These are phyloP conservation scores for Zanthoxylum bungeanum DNA, from an alignment of 345 rosid genomes.

Conservation along the genomic window DNA sequence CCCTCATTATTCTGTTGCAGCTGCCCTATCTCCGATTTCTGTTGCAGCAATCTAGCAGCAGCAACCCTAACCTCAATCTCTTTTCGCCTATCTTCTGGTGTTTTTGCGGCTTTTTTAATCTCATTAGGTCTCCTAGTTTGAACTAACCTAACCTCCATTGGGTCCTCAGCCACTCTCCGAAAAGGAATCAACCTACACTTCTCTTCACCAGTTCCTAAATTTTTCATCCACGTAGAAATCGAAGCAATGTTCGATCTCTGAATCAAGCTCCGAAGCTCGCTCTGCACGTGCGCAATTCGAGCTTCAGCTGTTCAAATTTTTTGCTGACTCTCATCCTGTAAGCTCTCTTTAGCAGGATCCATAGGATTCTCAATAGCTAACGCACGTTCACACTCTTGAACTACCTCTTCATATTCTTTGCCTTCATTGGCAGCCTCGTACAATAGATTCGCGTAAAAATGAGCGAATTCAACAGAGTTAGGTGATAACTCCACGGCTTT, in stretches of 20 bases:
- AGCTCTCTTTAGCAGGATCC: constrained; percentile 89
- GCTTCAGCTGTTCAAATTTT: constrained; percentile 66
- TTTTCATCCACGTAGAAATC: constrained; percentile 81
- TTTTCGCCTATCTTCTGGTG: constrained; percentile 85
- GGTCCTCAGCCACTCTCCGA: constrained; percentile 75
- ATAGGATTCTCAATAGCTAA: constrained; percentile 65
- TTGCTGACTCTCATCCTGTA: constrained; percentile 84
- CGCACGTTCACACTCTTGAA: constrained; percentile 81
- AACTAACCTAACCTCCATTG: constrained; percentile 74
- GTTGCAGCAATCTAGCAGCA: constrained; percentile 84
- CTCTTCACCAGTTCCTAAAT: constrained; percentile 81
- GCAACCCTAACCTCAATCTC: constrained; percentile 97
- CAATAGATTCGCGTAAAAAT: constrained; percentile 81
- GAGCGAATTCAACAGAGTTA: constrained; percentile 71
- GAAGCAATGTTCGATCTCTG: constrained; percentile 75
- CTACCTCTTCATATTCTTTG: constrained; percentile 80
- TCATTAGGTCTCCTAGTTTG: constrained; percentile 84
- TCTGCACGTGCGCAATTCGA: constrained; percentile 71
- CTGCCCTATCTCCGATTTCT: constrained; percentile 53
- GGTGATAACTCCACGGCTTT: constrained; percentile 76
- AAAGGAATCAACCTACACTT: constrained; percentile 69
- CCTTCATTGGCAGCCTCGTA: constrained; percentile 79
- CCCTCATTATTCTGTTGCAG: constrained; percentile 16
- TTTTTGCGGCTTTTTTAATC: constrained; percentile 89
- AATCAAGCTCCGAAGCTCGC: constrained; percentile 64